phyloP scores from a whole-genome alignment of 768 basidiomycete species.

The Galerina sulciceps region DNA sequence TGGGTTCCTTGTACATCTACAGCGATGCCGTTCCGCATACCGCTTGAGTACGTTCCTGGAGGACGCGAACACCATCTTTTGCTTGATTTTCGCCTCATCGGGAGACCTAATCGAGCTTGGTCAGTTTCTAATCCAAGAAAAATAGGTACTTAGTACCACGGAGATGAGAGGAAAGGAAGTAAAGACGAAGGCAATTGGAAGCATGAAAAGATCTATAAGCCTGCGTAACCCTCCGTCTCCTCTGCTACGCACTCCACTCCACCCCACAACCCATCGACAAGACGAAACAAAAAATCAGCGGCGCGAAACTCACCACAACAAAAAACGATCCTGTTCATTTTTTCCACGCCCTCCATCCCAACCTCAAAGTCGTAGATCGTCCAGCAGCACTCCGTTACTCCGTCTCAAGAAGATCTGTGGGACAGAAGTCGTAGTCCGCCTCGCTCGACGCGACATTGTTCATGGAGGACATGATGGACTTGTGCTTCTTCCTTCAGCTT shows the following conservation, averaged over 20 bases:
- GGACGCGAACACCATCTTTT: slow-evolving; percentile 93
- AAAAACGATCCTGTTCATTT: slow-evolving; percentile 87
- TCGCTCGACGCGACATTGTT: slow-evolving; percentile 51
- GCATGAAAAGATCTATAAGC: slow-evolving; percentile 4
- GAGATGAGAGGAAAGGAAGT: neutral
- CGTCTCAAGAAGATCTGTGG: slow-evolving; percentile 69
- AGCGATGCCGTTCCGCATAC: slow-evolving; percentile 73
- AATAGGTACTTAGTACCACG: neutral
- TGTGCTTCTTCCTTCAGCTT: slow-evolving; percentile 77
- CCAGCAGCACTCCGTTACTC: slow-evolving; percentile 86
- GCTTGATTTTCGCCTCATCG: slow-evolving; percentile 81
- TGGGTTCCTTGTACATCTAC: slow-evolving; percentile 90
- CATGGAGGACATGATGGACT: slow-evolving; percentile 84
- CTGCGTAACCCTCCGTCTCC: neutral
- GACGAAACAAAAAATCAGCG: too few species aligned
- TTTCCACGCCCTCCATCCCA: slow-evolving; percentile 71
- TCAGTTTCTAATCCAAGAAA: slow-evolving; percentile 23
- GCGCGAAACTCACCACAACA: slow-evolving; percentile 79
- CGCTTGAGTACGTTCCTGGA: slow-evolving; percentile 83
- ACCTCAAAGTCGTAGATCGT: slow-evolving; percentile 94
- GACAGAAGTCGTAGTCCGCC: slow-evolving; percentile 71
- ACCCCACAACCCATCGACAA: too few species aligned
- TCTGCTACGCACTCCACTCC: too few species aligned
- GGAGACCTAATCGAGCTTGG: slow-evolving; percentile 69
- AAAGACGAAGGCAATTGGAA: neutral